phyloP scores from a whole-genome alignment of 73 alveolate genomes.

The Paramecium tetraurelia region DNA sequence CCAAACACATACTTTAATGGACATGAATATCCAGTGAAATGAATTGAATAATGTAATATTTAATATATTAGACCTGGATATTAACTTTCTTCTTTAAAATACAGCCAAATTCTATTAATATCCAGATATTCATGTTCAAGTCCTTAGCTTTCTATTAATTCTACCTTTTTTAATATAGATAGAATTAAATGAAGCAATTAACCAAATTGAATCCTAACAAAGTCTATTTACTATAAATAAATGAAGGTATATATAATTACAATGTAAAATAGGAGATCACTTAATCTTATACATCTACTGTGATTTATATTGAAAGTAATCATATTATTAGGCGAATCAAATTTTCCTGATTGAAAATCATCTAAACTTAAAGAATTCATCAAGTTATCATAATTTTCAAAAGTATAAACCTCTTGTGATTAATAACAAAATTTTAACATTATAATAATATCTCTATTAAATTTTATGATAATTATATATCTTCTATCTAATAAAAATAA shows the following conservation, averaged over 20 bases:
- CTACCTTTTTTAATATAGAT: background rate
- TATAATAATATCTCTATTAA: background rate
- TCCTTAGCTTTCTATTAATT: background rate
- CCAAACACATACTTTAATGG: background rate
- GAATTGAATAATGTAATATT: background rate
- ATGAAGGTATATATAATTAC: background rate
- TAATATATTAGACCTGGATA: background rate
- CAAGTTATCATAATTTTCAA: background rate
- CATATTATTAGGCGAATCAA: background rate
- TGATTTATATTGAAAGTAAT: background rate
- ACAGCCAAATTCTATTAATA: background rate
- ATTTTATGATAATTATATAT: background rate
- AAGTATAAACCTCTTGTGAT: background rate
- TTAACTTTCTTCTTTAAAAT: background rate
- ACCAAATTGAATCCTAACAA: background rate
- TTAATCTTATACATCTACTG: background rate
- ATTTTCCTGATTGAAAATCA: background rate
- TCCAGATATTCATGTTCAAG: background rate
- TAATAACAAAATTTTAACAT: background rate
- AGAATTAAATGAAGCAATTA: background rate
- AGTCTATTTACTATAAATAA: background rate
- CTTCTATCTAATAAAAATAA: too few relatives aligned
- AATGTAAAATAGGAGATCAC: background rate
- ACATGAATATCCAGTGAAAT: background rate
- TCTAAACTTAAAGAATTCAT: background rate